phyloP scores from a whole-genome alignment of 108 stramenopile genomes.

The Chaetoceros muelleri region DNA sequence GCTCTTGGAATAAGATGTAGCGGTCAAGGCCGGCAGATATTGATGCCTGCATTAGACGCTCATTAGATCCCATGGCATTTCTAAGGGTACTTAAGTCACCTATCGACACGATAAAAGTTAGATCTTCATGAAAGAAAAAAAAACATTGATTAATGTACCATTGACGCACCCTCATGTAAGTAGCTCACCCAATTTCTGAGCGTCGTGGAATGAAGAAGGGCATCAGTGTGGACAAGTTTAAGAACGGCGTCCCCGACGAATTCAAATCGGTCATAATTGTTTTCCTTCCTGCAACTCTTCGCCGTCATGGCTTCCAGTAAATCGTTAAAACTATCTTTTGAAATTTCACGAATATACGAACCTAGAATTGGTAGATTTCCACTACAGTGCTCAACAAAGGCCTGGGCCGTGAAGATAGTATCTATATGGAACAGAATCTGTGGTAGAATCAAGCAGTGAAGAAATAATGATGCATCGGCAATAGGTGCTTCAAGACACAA shows the following conservation, averaged over 20 bases:
- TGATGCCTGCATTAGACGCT: conserved; percentile 14
- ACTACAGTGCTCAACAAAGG: conserved; percentile 24
- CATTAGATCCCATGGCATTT: conserved; percentile 40
- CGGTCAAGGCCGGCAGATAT: conserved; percentile 16
- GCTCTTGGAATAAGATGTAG: conserved; percentile 25
- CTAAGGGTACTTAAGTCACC: background rate
- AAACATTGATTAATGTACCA: conserved; percentile 26
- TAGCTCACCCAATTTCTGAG: conserved; percentile 18
- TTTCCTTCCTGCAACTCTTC: conserved; percentile 19
- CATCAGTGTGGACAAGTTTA: conserved; percentile 48
- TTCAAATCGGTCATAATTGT: conserved; percentile 36
- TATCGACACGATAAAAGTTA: background rate
- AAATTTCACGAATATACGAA: conserved; percentile 9
- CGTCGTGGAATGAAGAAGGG: conserved; percentile 21
- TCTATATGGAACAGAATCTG: conserved; percentile 36
- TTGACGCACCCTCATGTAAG: conserved; percentile 50
- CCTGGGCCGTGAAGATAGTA: conserved; percentile 11
- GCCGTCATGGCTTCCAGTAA: conserved; percentile 25
- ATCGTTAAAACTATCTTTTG: conserved; percentile 9
- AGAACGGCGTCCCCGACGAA: conserved; percentile 56
- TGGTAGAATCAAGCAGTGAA: conserved; percentile 33
- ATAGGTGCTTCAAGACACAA: conserved; percentile 28
- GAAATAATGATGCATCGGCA: conserved; percentile 31
- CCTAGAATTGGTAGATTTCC: conserved; percentile 22
- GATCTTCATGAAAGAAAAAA: background rate